Conservation (phyloP, 169 alveolate species). For the Plasmodium gaboni region DNA sequence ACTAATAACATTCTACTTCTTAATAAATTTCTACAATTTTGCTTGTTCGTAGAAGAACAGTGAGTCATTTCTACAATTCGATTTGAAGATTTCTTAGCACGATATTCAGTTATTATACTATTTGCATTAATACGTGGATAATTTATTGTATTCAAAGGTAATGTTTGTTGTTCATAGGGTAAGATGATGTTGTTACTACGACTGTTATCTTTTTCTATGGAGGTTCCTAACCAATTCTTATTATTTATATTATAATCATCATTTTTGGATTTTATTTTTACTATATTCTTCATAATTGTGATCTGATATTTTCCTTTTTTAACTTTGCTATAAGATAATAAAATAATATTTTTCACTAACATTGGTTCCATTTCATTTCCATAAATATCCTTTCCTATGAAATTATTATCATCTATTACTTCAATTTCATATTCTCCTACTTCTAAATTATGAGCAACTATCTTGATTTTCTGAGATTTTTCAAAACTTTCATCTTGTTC, state of each 20-base stretch:
- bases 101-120: slow-evolving; percentile 10
- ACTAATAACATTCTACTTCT: not conserved
- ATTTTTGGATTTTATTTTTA: too few relatives aligned
- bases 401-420: slow-evolving; percentile 3
- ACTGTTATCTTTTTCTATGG: too few relatives aligned
- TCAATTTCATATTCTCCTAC: slow-evolving; percentile 10
- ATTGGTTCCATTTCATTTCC: slow-evolving; percentile 10
- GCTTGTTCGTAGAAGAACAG: slow-evolving; percentile 1
- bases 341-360: slow-evolving; percentile 6
- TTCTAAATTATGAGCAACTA: slow-evolving; percentile 8
- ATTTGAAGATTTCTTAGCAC: not conserved
- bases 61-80: not conserved
- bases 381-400: slow-evolving; percentile 11
- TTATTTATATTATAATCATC: too few relatives aligned
- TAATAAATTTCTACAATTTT: slow-evolving; percentile 20
- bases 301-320: slow-evolving; percentile 21
- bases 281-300: not conserved
- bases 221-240: too few relatives aligned
- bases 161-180: not conserved
- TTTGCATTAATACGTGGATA: not conserved
- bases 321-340: not conserved
- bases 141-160: not conserved
- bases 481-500: not conserved
- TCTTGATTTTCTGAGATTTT: not conserved
- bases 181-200: not conserved